A percentile compares a stretch with the other conserved stretches of the same genome.
Conservation (phyloP, 2,329 filamentous ascomycete species). For the Erysiphe neolycopersici region DNA sequence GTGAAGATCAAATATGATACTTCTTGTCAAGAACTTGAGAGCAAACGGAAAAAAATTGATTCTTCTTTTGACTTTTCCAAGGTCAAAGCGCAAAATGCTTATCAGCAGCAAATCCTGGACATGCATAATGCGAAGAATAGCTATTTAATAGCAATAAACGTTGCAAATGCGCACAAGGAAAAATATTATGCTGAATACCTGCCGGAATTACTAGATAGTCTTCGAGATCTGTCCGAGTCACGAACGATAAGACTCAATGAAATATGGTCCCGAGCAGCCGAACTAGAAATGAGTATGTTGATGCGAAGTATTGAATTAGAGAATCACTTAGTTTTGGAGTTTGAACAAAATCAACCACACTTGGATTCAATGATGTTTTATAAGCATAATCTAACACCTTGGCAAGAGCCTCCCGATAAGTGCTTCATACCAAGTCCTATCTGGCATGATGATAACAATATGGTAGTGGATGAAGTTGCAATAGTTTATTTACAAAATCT, state of each 20-base stretch:
- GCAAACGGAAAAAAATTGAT: constrained; percentile 80
- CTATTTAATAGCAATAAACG: constrained; percentile 89
- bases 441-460: constrained; percentile 79
- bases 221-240: constrained; percentile 85
- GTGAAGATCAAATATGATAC: constrained; percentile 81
- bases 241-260: constrained; percentile 60
- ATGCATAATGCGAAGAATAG: constrained; percentile 98
- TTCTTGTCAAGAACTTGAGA: constrained; percentile 83
- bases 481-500: constrained; percentile 84
- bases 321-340: constrained; percentile 49
- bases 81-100: constrained; percentile 67
- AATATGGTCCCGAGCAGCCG: constrained; percentile 57
- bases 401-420: constrained; percentile 65
- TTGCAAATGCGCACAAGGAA: constrained; percentile 94
- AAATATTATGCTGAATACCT: constrained; percentile 94
- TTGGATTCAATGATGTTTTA: constrained; percentile 97
- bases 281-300: constrained; percentile 57
- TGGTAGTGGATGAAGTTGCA: constrained; percentile 65
- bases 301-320: constrained; percentile 46
- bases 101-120: constrained; percentile 74
- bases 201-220: constrained; percentile 71
- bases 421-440: constrained; percentile 82
- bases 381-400: constrained; percentile 60
- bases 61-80: constrained; percentile 70
- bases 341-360: constrained; percentile 62